phyloP scores from a whole-genome alignment of 352 stramenopile species.

The Pythium brachiatum region DNA sequence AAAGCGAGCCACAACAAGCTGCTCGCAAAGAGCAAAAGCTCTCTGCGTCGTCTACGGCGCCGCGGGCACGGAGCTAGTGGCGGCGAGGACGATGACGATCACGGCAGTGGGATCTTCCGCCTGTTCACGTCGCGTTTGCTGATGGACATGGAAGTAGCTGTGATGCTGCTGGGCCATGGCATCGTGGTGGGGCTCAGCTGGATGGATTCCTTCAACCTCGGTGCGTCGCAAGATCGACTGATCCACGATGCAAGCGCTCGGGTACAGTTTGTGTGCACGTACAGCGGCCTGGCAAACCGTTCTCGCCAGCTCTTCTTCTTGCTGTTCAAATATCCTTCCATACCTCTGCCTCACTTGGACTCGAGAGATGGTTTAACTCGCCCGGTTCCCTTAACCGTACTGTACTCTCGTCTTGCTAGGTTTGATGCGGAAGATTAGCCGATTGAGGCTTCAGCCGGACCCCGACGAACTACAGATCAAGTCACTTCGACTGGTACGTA shows the following conservation, averaged over 20 bases:
- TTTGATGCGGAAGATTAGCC: constrained; percentile 42
- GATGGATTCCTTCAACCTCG: constrained; percentile 62
- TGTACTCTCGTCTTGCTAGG: constrained; percentile 55
- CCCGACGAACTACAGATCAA: constrained; percentile 11
- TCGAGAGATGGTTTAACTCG: background rate
- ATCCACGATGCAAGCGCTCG: constrained; percentile 11
- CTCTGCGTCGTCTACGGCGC: constrained; percentile 12
- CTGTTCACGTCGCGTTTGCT: constrained; percentile 10
- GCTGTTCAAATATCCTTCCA: constrained; percentile 75
- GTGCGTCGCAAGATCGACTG: constrained; percentile 16
- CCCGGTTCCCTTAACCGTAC: constrained; percentile 9
- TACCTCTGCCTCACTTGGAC: background rate
- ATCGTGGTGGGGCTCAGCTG: constrained; percentile 59
- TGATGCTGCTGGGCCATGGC: constrained; percentile 48
- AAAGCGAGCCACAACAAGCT: constrained; percentile 2
- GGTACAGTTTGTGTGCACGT: constrained; percentile 43
- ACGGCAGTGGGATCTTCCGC: background rate
- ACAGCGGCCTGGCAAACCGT: constrained; percentile 51
- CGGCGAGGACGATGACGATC: constrained; percentile 7
- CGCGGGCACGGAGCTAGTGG: background rate
- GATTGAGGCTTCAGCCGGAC: constrained; percentile 15
- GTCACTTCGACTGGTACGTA: constrained; percentile 31
- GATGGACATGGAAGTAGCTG: constrained; percentile 38
- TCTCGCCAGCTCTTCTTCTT: constrained; percentile 62
- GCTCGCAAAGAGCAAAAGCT: background rate